Base-by-base conservation (phyloP, 2,329 filamentous ascomycete species). In the Fusarium sp. region DNA sequence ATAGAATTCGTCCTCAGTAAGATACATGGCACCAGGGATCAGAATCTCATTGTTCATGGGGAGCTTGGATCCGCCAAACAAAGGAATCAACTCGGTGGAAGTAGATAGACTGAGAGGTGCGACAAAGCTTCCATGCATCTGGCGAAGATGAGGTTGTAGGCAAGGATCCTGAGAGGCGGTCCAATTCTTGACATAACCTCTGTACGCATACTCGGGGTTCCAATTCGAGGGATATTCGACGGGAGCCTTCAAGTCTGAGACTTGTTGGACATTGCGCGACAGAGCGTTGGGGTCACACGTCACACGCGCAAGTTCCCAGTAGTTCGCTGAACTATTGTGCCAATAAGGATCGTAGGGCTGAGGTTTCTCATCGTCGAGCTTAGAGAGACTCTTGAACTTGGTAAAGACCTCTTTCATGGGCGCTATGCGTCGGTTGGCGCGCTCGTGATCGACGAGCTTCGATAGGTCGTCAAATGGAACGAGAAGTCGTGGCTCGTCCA, bases 21-120 rank as follows among this genome's bases (percentile, higher is more conserved):
- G 85, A 72, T 91, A 91, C 85, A 88, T 88, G 72, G 86, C 87
- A 7, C 87, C 87, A 2, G 88, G 88, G 65, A 90, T 88, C 30
- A 90, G 78, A 54, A 90, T 88, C 71, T 90, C 88, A 67, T 86
- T 89, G 73, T 90, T 90, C 66, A 87, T 82, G 33, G 83, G 85
- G 43, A 88, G 81, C 74, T 90, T 90, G 71, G 84, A 89, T 65
- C 88, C 87, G 49, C 86, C 82, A 68, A 90, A 90, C 20, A 90
- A 79, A 10, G 88, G 88, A 14, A 89, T 78, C 15, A 90, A 79
- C 56, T 86, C 83, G 44, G 82, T 80, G 5, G 84, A 86, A 11
- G 83, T 82, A 15, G 82, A 78, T 50, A 87, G 76, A 45, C 81
- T 84, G 43, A 84, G 80, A 43, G 85, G 82, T 54, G 85, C 82